phyloP scores from a whole-genome alignment of 345 rosid species.

The Pseudoturritis turrita region DNA sequence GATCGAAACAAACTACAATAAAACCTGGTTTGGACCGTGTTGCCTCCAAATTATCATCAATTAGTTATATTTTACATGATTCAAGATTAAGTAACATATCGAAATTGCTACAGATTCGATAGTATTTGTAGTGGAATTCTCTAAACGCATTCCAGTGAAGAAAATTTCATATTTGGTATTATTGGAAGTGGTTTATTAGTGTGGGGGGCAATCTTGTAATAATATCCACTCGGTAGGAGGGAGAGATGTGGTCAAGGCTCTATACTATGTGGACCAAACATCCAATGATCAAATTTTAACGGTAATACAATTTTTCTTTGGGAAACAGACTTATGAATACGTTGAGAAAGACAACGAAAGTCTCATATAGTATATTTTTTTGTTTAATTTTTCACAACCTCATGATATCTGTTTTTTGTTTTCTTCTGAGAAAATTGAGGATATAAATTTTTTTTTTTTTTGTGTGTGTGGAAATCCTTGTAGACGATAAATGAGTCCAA shows the following conservation, averaged over 20 bases:
- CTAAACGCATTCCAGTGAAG: neutral
- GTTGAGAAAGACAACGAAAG: neutral
- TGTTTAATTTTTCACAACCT: slow-evolving; percentile 23
- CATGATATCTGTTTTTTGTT: slow-evolving; percentile 8
- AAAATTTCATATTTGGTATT: neutral
- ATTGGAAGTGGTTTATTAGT: neutral
- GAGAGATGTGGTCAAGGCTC: slow-evolving; percentile 31
- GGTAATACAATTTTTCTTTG: slow-evolving; percentile 3
- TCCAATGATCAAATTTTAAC: slow-evolving; percentile 29
- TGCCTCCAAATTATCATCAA: neutral
- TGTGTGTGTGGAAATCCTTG: neutral
- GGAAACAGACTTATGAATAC: slow-evolving; percentile 1
- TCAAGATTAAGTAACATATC: neutral
- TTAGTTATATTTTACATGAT: neutral
- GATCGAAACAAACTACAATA: neutral
- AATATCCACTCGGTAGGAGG: neutral
- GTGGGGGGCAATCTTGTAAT: slow-evolving; percentile 12
- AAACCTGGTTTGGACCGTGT: neutral
- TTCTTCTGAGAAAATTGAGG: neutral
- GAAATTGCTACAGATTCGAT: neutral
- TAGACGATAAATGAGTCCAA: neutral
- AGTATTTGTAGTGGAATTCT: neutral
- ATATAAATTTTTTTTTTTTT: neutral
- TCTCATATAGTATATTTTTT: neutral
- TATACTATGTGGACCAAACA: slow-evolving; percentile 12